These are phyloP conservation scores for Neonectria neomacrospora DNA, from an alignment of 2,329 filamentous ascomycete species.

Conservation along the genomic window DNA sequence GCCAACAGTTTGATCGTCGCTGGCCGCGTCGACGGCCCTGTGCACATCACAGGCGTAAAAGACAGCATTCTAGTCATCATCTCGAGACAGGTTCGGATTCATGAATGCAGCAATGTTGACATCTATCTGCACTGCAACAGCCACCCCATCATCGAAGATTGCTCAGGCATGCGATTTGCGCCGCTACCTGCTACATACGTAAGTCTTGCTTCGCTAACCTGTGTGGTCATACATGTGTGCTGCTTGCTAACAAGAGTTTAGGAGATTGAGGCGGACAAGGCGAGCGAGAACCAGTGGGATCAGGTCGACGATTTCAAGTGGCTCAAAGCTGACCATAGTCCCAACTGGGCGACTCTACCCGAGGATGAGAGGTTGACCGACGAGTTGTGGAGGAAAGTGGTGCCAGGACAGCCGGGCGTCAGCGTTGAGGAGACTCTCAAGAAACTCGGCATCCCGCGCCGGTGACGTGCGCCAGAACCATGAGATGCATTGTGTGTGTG, in stretches of 20 bases:
- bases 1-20: slow-evolving; percentile 78
- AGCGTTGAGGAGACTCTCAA: slow-evolving; percentile 74
- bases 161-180: slow-evolving; percentile 80
- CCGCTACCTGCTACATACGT: slow-evolving; percentile 77
- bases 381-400: slow-evolving; percentile 74
- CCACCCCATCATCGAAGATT: slow-evolving; percentile 94
- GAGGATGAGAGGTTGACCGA: slow-evolving; percentile 68
- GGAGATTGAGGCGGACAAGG: slow-evolving; percentile 45
- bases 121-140: slow-evolving; percentile 86
- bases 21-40: slow-evolving; percentile 81
- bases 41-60: slow-evolving; percentile 81
- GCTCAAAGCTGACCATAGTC: slow-evolving; percentile 86
- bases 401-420: slow-evolving; percentile 71
- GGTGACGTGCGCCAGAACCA: slow-evolving; percentile 9
- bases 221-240: not conserved
- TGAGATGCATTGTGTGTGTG: slow-evolving; percentile 12
- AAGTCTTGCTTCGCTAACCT: slow-evolving; percentile 49
- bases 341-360: slow-evolving; percentile 83
- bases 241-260: slow-evolving; percentile 30
- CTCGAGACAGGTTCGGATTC: slow-evolving; percentile 91
- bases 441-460: slow-evolving; percentile 56
- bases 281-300: slow-evolving; percentile 77
- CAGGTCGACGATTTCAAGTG: slow-evolving; percentile 98
- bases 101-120: slow-evolving; percentile 83
- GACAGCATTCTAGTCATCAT: slow-evolving; percentile 81